Evolutionary conservation across 2,329 filamentous ascomycete species (phyloP).

Genomic region (Sporothrix variecibatus): DNA sequence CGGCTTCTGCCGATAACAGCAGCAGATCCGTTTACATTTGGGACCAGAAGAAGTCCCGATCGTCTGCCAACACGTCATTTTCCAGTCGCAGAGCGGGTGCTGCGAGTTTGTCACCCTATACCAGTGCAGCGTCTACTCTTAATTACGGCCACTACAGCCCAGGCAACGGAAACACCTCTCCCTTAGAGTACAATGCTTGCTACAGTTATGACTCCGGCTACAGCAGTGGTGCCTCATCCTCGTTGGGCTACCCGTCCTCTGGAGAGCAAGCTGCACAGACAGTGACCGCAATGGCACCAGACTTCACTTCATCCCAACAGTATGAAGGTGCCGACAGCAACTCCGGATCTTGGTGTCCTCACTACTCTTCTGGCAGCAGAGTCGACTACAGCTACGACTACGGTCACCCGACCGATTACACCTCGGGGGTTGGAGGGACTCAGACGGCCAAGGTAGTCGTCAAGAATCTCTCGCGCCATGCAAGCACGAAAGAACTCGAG

Average conservation of each 20-base stretch:
- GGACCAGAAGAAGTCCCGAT: slow-evolving; percentile 17
- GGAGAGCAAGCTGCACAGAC: neutral
- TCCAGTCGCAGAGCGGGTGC: neutral
- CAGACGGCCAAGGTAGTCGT: slow-evolving; percentile 27
- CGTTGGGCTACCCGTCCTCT: slow-evolving; percentile 6
- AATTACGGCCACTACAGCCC: neutral
- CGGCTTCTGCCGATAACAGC: slow-evolving; percentile 24
- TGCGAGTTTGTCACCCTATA: neutral
- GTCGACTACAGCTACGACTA: slow-evolving; percentile 11
- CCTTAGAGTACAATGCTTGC: neutral
- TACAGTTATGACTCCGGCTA: slow-evolving; percentile 13
- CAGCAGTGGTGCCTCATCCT: neutral
- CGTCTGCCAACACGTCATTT: neutral
- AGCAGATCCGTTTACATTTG: slow-evolving; percentile 19
- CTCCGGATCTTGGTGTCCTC: neutral
- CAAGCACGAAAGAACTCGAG: slow-evolving; percentile 20
- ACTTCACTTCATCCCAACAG: neutral
- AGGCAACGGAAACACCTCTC: neutral
- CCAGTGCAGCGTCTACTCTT: neutral
- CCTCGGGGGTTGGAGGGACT: neutral
- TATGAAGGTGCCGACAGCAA: neutral
- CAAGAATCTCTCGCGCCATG: slow-evolving; percentile 28
- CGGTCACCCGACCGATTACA: neutral
- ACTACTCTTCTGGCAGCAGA: neutral
- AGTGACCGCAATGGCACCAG: neutral